Evolutionary conservation across 2,329 filamentous ascomycete genomes (phyloP), one percentile per base, ranked within the genome.

Genomic region (Lasiodiplodia gonubiensis): DNA sequence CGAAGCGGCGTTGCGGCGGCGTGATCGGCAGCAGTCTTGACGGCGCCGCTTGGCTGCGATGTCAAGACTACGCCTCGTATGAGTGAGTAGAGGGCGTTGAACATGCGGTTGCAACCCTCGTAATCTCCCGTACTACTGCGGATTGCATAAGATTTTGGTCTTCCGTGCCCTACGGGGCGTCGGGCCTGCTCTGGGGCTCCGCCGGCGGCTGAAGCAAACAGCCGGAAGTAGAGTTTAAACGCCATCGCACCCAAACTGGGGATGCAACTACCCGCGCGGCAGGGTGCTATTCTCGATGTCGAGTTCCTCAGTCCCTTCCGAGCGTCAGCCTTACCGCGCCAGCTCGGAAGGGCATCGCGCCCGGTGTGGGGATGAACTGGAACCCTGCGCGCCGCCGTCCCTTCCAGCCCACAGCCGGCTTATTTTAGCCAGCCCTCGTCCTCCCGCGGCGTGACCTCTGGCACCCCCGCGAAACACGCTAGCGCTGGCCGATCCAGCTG

Each of bases 401-500:
- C 23, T 52, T 1, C 21, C 42, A 21, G 18, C 42, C 39, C 25
- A 21, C n/a, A 14, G 53, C 30, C 16, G 18, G 7, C n/a, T 39
- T 60, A 60, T 60, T 48, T 48, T 21, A 23, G 18, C 21, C 37
- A 16, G 18, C 30, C 30, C 30, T 23, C 39, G 37, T 6, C 23
- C 37, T 30, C 39, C 14, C n/a, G 23, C 57, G 59, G 42, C 39
- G 42, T 30, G 42, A n/a, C 25, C 42, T 6, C 39, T 14, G 16
- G 27, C 27, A 25, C 21, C 42, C 57, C 57, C 39, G 42, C 57
- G 57, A 63, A 63, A 37, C 59, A n/a, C 59, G 42, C 59, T 63
- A 63, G 46, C 46, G 21, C 18, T 21, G 18, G 14, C 18, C 27
- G 39, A 49, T 60, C 55, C 37, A 23, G 39, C 39, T 39, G 37